Base-by-base conservation (phyloP, 1,139 yeast genomes). In the Zygosaccharomyces pseudobailii region DNA sequence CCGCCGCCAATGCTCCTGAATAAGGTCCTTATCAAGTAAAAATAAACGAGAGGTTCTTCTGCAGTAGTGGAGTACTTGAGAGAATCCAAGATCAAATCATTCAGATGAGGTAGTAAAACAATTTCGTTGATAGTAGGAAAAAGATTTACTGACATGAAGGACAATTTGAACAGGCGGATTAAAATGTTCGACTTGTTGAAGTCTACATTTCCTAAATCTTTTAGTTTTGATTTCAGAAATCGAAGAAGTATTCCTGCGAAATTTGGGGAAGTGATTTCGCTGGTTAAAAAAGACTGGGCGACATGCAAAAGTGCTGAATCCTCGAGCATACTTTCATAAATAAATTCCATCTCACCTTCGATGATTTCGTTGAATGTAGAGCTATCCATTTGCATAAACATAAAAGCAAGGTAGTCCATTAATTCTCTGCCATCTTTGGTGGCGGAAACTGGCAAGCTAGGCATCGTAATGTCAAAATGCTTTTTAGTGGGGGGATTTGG, bases 1-100 rank as follows among this genome's bases (percentile, higher is more conserved):
- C 97, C 98, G 41, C 98, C 97, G 40, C 96, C 95, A 40, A 94
- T 90, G 62, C 95, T 87, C 65, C 98, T 75, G 72, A 94, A 94
- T 43, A 94, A 71, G 0, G 96, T 87, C 59, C 97, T 75, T 20
- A 94, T 85, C 59, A 94, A 71, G 61, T 89, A 87, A 53, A 94
- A 89, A 63, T 89, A 92, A 1, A 88, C 88, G 33, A 87, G 76
- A 3, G 98, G 97, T 62, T 90, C 97, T 57, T 87, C 87, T 0
- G 97, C 88, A n/a, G 82, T 80, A 1, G 96, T 86, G 0, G 97
- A 84, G 44, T 82, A 74, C 51, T 82, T 82, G 65, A 94, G 72
- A 0, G 95, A 87, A 49, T 85, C 84, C 53, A 92, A 71, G 37
- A 94, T 89, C 59, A 94, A 72, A 53, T 84, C 81, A 59, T 87